A percentile compares a stretch with the other conserved stretches of the same genome.
These are phyloP conservation scores for Peziza echinospora DNA, from an alignment of 495 filamentous ascomycete genomes.

Conservation along the genomic window DNA sequence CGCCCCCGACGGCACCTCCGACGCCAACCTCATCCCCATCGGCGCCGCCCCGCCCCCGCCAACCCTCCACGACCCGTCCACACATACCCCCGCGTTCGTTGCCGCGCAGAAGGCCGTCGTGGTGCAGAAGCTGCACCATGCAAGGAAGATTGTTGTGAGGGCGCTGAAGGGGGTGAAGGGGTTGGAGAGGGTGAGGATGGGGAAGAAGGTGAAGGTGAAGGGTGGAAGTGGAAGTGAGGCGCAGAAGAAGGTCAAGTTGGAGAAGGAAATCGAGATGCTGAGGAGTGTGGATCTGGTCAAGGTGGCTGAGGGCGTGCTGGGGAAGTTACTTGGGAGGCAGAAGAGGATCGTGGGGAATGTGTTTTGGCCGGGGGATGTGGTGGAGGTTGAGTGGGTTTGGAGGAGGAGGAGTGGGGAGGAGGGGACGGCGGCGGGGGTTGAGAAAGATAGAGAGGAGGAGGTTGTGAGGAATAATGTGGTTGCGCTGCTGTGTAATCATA, in stretches of 20 bases:
- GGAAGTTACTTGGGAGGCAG: constrained; percentile 41
- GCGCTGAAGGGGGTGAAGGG: neutral
- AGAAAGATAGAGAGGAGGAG: constrained; percentile 30
- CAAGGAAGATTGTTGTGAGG: neutral
- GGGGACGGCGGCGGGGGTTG: constrained; percentile 21
- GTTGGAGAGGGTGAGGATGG: neutral
- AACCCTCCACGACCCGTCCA: neutral
- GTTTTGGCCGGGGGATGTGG: constrained; percentile 34
- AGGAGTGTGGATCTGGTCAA: constrained; percentile 39
- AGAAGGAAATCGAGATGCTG: constrained; percentile 27
- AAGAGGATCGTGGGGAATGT: constrained; percentile 36
- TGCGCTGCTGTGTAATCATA: constrained; percentile 58
- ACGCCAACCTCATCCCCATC: no score
- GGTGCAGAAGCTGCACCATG: neutral
- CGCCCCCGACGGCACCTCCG: no score
- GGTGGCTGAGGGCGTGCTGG: constrained; percentile 55
- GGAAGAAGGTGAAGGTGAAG: constrained; percentile 12
- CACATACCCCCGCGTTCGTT: neutral
- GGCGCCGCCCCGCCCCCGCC: no score
- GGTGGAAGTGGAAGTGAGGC: constrained; percentile 29
- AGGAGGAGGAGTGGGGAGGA: constrained; percentile 28
- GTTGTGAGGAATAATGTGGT: constrained; percentile 45
- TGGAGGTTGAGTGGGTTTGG: constrained; percentile 15
- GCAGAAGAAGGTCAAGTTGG: constrained; percentile 26
- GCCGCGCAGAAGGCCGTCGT: neutral